Evolutionary conservation across 495 filamentous ascomycete species (phyloP).

Genomic region (Aspergillus ostianus): DNA sequence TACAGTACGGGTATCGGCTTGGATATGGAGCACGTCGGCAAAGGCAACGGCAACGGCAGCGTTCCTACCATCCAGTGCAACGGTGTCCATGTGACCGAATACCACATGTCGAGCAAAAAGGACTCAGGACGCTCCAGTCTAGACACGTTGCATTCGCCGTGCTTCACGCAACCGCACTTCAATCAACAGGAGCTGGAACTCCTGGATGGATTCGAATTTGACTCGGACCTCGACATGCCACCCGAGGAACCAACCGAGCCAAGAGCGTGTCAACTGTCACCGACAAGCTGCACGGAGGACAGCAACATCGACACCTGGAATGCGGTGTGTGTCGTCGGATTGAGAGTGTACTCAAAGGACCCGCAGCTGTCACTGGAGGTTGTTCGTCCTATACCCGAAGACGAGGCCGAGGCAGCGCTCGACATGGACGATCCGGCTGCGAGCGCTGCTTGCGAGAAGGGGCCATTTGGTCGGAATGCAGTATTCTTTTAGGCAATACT

Average conservation of each 20-base stretch:
- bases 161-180: slow-evolving; percentile 15
- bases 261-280: not conserved
- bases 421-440: slow-evolving; percentile 56
- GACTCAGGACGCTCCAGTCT: slow-evolving; percentile 30
- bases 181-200: slow-evolving; percentile 28
- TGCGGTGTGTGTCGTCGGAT: slow-evolving; percentile 74
- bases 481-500: not conserved
- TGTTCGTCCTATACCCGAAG: slow-evolving; percentile 50
- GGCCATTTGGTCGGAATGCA: not conserved
- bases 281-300: slow-evolving; percentile 14
- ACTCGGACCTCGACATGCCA: slow-evolving; percentile 48
- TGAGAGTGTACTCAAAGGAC: slow-evolving; percentile 70
- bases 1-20: slow-evolving; percentile 23
- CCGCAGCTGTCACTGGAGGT: slow-evolving; percentile 53
- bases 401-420: slow-evolving; percentile 46
- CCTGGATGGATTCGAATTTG: slow-evolving; percentile 48
- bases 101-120: slow-evolving; percentile 9
- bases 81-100: slow-evolving; percentile 21
- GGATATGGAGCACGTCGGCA: slow-evolving; percentile 12
- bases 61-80: slow-evolving; percentile 37
- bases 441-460: slow-evolving; percentile 36
- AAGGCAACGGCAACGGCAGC: slow-evolving; percentile 23
- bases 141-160: slow-evolving; percentile 25
- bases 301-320: slow-evolving; percentile 69
- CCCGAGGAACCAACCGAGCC: slow-evolving; percentile 26